Evolutionary conservation across 306 rosid genomes (phyloP).

Genomic region (Pachyrhizus erosus): DNA sequence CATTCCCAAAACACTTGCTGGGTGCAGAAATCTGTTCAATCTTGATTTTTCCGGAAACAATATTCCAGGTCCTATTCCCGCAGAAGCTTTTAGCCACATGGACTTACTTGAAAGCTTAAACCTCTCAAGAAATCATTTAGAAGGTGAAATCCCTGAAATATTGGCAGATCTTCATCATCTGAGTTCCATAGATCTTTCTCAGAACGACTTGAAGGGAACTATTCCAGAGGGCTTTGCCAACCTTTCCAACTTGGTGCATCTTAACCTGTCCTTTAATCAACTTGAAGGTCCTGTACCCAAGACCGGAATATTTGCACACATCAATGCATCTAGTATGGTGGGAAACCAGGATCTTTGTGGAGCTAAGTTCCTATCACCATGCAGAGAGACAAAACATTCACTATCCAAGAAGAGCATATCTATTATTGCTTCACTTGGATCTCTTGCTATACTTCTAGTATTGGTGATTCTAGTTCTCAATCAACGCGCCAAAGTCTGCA

Average conservation of each 20-base stretch:
- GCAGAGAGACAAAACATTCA: constrained; percentile 50
- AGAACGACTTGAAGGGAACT: constrained; percentile 66
- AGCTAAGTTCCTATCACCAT: constrained; percentile 52
- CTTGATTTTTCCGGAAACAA: constrained; percentile 82
- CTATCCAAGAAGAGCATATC: constrained; percentile 58
- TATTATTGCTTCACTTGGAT: constrained; percentile 56
- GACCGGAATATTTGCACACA: constrained; percentile 63
- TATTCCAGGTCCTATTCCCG: constrained; percentile 78
- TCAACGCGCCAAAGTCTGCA: constrained; percentile 7
- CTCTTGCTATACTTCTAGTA: constrained; percentile 51
- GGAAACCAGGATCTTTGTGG: constrained; percentile 87
- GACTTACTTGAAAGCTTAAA: constrained; percentile 66
- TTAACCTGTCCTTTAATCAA: constrained; percentile 82
- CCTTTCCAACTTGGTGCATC: constrained; percentile 61
- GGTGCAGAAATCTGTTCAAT: constrained; percentile 69
- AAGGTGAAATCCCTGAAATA: constrained; percentile 64
- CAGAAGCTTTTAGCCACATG: constrained; percentile 55
- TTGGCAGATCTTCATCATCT: constrained; percentile 63
- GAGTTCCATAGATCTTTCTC: constrained; percentile 80
- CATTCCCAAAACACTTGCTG: constrained; percentile 64
- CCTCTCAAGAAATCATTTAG: constrained; percentile 74
- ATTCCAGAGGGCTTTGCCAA: constrained; percentile 64
- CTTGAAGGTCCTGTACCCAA: constrained; percentile 76
- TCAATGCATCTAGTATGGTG: constrained; percentile 58
- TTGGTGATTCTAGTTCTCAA: constrained; percentile 44